Conservation (phyloP, 169 alveolate species). For the Plasmodium berghei region DNA sequence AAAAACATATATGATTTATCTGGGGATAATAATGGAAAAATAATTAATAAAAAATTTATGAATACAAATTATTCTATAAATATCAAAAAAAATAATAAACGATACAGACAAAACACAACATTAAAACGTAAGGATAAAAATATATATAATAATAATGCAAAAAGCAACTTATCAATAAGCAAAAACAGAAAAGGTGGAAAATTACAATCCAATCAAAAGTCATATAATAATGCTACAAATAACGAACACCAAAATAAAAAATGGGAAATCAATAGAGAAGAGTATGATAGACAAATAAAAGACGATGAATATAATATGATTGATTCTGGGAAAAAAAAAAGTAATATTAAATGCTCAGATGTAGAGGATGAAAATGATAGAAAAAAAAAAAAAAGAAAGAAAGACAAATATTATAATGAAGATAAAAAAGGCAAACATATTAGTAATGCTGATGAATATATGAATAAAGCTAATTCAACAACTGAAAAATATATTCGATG, state of each 20-base stretch:
- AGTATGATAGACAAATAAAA: neutral
- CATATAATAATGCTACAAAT: neutral
- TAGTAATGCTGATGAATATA: neutral
- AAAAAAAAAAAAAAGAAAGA: conserved; percentile 10
- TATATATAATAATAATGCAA: neutral
- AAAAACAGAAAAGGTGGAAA: conserved; percentile 13
- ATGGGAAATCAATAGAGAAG: neutral
- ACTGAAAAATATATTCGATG: neutral
- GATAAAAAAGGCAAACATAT: conserved; percentile 13
- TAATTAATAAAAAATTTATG: conserved; percentile 11
- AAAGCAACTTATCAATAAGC: neutral
- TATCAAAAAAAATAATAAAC: conserved; percentile 30
- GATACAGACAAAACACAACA: conserved; percentile 9
- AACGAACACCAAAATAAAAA: neutral
- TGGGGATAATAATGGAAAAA: neutral
- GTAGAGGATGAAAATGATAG: neutral
- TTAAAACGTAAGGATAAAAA: conserved; percentile 16
- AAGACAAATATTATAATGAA: neutral
- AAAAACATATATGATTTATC: neutral
- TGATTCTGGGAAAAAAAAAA: neutral
- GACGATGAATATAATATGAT: neutral
- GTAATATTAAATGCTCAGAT: neutral
- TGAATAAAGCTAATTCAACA: neutral
- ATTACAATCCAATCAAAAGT: neutral
- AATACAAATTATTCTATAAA: conserved; percentile 57